These are phyloP conservation scores for Blastocystis sp. DNA, from an alignment of 352 stramenopile genomes.

Conservation along the genomic window DNA sequence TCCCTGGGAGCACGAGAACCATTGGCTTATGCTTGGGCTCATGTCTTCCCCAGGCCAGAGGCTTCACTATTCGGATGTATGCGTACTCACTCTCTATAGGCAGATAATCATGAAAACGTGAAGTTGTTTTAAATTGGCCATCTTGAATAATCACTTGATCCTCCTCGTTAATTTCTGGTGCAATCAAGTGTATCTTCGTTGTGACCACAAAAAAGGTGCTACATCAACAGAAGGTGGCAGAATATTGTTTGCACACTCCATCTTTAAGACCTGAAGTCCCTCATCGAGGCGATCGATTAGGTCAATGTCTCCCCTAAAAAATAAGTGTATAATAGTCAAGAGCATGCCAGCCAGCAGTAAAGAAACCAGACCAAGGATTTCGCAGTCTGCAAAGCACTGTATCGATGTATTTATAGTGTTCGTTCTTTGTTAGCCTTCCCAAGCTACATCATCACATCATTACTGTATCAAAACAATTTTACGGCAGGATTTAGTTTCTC, in stretches of 20 bases:
- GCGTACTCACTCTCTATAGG: constrained; percentile 13
- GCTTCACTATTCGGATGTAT: constrained; percentile 52
- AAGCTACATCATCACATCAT: not conserved
- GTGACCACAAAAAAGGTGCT: not conserved
- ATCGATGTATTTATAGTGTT: constrained; percentile 59
- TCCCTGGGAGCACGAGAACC: constrained; percentile 53
- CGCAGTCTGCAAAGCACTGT: constrained; percentile 38
- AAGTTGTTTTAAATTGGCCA: constrained; percentile 57
- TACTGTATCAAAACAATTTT: not conserved
- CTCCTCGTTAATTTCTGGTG: constrained; percentile 44
- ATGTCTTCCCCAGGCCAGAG: constrained; percentile 12
- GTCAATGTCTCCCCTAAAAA: constrained; percentile 41
- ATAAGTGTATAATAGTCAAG: not conserved
- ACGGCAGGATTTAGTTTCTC: constrained; percentile 34
- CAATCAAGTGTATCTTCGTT: constrained; percentile 42
- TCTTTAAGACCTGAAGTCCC: not conserved
- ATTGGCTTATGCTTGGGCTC: constrained; percentile 6
- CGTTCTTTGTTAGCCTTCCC: constrained; percentile 50
- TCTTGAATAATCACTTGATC: constrained; percentile 52
- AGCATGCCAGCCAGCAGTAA: constrained; percentile 32
- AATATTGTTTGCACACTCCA: not conserved
- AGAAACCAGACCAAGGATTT: constrained; percentile 49
- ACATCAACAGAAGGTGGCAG: constrained; percentile 23
- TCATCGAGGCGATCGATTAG: constrained; percentile 16
- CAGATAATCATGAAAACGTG: not conserved